These are phyloP conservation scores for Claviceps quebecensis DNA, from an alignment of 2,329 filamentous ascomycete genomes.

Conservation along the genomic window DNA sequence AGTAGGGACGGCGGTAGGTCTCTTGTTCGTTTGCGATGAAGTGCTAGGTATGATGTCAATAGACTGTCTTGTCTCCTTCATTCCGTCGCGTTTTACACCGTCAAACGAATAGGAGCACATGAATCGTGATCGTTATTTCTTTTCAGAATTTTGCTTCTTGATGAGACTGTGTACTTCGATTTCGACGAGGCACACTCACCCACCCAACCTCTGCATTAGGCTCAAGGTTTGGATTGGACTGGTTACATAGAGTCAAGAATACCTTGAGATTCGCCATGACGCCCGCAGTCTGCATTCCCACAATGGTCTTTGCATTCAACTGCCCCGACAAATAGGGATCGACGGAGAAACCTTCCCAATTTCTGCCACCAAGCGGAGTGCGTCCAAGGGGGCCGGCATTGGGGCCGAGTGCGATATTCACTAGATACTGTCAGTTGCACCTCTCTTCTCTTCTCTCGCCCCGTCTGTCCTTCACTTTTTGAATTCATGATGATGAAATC, in stretches of 20 bases:
- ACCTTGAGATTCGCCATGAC: slow-evolving; percentile 64
- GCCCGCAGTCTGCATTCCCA: slow-evolving; percentile 63
- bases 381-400: slow-evolving; percentile 57
- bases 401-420: slow-evolving; percentile 58
- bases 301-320: slow-evolving; percentile 56
- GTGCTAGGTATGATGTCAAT: slow-evolving; percentile 22
- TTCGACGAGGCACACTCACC: no score
- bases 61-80: not conserved
- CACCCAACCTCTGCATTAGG: no score
- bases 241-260: not conserved
- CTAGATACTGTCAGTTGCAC: slow-evolving; percentile 22
- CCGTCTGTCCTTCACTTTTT: not conserved
- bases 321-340: slow-evolving; percentile 60
- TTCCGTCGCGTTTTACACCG: no score
- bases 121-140: no score
- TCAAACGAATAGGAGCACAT: no score
- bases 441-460: not conserved
- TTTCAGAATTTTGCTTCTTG: no score
- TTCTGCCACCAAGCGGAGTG: slow-evolving; percentile 56
- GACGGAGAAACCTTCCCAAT: slow-evolving; percentile 61
- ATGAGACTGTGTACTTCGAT: no score
- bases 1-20: slow-evolving; percentile 27
- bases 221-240: no score
- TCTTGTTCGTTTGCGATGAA: slow-evolving; percentile 50
- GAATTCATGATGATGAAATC: not conserved